phyloP scores from a whole-genome alignment of 352 stramenopile species.

The Globisporangium takayamanum region DNA sequence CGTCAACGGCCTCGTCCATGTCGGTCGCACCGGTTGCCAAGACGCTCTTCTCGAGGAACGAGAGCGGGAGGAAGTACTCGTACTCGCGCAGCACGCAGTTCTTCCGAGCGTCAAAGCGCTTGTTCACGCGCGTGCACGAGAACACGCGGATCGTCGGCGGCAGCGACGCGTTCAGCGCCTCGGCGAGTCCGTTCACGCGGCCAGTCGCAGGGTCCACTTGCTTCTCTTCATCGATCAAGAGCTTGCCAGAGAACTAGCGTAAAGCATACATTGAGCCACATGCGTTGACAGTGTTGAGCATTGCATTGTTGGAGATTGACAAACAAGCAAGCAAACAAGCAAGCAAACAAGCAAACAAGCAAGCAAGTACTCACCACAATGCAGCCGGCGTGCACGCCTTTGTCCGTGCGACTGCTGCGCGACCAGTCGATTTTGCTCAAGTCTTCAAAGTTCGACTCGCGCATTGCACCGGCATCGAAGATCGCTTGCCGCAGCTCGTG shows the following conservation, averaged over 20 bases:
- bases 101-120: slow-evolving; percentile 84
- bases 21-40: slow-evolving; percentile 22
- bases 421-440: slow-evolving; percentile 88
- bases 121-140: slow-evolving; percentile 83
- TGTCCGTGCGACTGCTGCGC: slow-evolving; percentile 87
- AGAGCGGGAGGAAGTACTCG: slow-evolving; percentile 88
- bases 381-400: slow-evolving; percentile 86
- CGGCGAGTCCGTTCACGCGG: slow-evolving; percentile 47
- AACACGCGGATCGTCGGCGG: slow-evolving; percentile 83
- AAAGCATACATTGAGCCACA: background rate
- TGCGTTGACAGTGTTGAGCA: background rate
- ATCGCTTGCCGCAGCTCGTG: slow-evolving; percentile 73
- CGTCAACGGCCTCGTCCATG: slow-evolving; percentile 29
- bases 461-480: slow-evolving; percentile 74
- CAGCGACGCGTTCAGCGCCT: slow-evolving; percentile 72
- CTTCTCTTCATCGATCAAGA: slow-evolving; percentile 77
- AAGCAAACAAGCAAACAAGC: background rate
- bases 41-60: slow-evolving; percentile 51
- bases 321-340: background rate
- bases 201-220: slow-evolving; percentile 49
- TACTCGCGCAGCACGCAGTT: slow-evolving; percentile 88
- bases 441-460: slow-evolving; percentile 85
- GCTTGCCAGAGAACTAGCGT: slow-evolving; percentile 77
- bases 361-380: slow-evolving; percentile 65
- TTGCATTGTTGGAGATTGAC: background rate